phyloP scores from a whole-genome alignment of 257 asterid genomes.

The Rehmannia glutinosa region DNA sequence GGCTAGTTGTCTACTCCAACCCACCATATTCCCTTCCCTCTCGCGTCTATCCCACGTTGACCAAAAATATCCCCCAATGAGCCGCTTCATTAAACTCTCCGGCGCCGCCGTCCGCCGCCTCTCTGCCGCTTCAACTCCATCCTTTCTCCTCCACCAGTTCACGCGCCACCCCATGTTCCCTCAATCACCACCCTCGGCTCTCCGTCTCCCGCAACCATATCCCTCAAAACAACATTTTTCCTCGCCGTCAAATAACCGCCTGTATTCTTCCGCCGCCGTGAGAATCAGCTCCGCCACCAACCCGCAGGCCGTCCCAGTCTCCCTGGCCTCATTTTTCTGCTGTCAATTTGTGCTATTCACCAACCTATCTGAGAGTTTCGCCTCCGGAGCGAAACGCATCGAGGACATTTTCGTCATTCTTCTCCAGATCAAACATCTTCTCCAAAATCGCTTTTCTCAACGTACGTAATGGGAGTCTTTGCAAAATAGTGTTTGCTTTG shows the following conservation, averaged over 20 bases:
- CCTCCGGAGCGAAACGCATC: background rate
- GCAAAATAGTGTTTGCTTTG: too few species aligned
- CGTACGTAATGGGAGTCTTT: too few species aligned
- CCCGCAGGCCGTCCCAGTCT: background rate
- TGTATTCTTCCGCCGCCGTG: background rate
- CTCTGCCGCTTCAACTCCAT: background rate
- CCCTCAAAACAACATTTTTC: background rate
- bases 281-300: background rate
- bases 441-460: background rate
- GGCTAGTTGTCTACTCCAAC: too few species aligned
- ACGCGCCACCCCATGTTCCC: background rate
- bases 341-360: background rate
- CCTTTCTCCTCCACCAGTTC: background rate
- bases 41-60: background rate
- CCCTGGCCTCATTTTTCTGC: background rate
- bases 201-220: background rate
- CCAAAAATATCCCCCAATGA: background rate
- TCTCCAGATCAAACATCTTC: background rate
- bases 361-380: background rate
- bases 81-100: background rate
- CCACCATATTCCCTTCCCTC: background rate
- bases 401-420: background rate
- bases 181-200: background rate
- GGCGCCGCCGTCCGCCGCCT: background rate
- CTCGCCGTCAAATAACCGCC: background rate